phyloP scores from a whole-genome alignment of 1,139 yeast genomes.

The Kodamaea sp. region DNA sequence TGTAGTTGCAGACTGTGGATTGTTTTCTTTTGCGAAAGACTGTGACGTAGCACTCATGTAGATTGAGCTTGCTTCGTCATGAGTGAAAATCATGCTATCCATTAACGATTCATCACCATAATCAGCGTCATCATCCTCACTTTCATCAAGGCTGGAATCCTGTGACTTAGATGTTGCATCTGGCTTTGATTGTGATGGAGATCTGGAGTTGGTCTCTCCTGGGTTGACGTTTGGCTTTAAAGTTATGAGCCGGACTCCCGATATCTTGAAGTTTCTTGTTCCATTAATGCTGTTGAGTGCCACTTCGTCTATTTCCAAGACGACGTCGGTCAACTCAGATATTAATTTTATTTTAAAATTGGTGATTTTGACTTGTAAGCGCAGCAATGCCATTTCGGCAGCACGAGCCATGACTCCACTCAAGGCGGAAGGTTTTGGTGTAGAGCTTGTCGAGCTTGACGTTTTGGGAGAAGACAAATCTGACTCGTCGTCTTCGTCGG shows the following conservation, averaged over 20 bases:
- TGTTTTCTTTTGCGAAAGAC: slow-evolving; percentile 25
- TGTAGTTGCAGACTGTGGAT: slow-evolving; percentile 9
- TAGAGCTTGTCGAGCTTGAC: slow-evolving; percentile 11
- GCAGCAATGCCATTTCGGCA: slow-evolving; percentile 68
- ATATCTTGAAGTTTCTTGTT: slow-evolving; percentile 39
- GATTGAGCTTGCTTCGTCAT: slow-evolving; percentile 68
- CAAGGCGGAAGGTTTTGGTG: slow-evolving; percentile 37
- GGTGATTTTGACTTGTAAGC: slow-evolving; percentile 50
- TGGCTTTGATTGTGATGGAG: slow-evolving; percentile 10
- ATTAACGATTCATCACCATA: slow-evolving; percentile 48
- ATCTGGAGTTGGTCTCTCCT: slow-evolving; percentile 23
- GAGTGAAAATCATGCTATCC: slow-evolving; percentile 68
- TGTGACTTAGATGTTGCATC: background rate
- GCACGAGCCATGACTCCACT: slow-evolving; percentile 63
- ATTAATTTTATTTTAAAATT: slow-evolving; percentile 50
- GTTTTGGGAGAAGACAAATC: slow-evolving; percentile 9
- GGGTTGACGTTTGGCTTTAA: slow-evolving; percentile 40
- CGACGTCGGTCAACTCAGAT: slow-evolving; percentile 49
- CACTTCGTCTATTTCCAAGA: slow-evolving; percentile 43
- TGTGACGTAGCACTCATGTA: slow-evolving; percentile 80
- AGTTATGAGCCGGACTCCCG: slow-evolving; percentile 39
- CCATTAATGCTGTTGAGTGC: slow-evolving; percentile 49
- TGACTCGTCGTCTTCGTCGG: slow-evolving; percentile 16
- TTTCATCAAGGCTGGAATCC: slow-evolving; percentile 20
- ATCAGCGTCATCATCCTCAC: slow-evolving; percentile 28